Evolutionary conservation across 768 basidiomycete species (phyloP), one percentile per base, ranked within the genome.

Genomic region (Lactifluus rugatus): DNA sequence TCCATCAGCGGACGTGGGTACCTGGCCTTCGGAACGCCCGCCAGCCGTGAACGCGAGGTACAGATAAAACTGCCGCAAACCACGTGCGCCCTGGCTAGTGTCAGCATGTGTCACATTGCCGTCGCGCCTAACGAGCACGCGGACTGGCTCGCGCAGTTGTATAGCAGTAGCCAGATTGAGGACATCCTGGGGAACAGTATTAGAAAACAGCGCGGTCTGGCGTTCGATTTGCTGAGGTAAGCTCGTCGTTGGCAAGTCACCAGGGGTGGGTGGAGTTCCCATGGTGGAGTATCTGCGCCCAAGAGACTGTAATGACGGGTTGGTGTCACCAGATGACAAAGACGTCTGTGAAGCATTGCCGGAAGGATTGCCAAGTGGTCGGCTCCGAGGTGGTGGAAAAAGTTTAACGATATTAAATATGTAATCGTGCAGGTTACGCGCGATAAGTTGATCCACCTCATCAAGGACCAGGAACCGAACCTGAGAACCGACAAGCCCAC

Each of bases 101-200:
- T 87, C 80, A 5, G 83, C 78, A 32, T 83, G 83, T 10, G 79
- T 78, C 49, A 88, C 85, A 66, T 89, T 90, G 41, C 89, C 90
- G 64, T 93, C 89, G 17, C 95, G 80, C 52, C 96, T 82, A 23
- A 99, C 96, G 19, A 99, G 83, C n/a, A 99, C 96, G 25, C 96
- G 83, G 42, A 99, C 93, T 21, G 96, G 95, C 70, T 99, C 96
- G 52, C 89, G 84, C 11, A 99, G 81, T 67, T 96, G 89, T 57
- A 99, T 93, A 4, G 88, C 84, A 54, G 90, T 84, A 1, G 93
- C 93, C 42, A 99, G 84, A 70, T 94, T 97, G 62, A 99, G 81
- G 11, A 99, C 96, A 68, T 99, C 96, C 69, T 95, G 93, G 16
- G 93, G 95, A 17, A 96, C 94, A 2, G 96, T 99, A 70, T 98